phyloP scores from a whole-genome alignment of 805 yeast genomes.

The Yarrowia sp. region DNA sequence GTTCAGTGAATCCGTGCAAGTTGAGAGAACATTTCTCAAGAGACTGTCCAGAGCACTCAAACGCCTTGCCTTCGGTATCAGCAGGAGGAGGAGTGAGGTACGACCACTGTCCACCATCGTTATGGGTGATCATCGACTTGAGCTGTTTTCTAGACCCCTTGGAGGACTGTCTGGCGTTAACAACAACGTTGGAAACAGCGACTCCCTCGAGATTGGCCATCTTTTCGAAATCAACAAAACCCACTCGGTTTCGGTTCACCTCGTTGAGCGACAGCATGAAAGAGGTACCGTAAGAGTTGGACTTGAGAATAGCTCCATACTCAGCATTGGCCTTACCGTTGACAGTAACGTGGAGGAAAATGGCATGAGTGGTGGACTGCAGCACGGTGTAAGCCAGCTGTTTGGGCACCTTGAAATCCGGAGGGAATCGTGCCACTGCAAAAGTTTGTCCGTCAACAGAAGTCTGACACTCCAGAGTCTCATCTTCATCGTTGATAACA shows the following conservation, averaged over 20 bases:
- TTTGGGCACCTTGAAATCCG: slow-evolving; percentile 53
- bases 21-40: slow-evolving; percentile 71
- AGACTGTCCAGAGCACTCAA: slow-evolving; percentile 49
- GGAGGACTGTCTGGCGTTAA: slow-evolving; percentile 49
- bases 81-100: slow-evolving; percentile 64
- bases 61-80: slow-evolving; percentile 60
- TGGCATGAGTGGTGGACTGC: slow-evolving; percentile 65
- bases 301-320: slow-evolving; percentile 77
- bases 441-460: slow-evolving; percentile 74
- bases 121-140: slow-evolving; percentile 73
- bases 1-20: slow-evolving; percentile 86
- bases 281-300: slow-evolving; percentile 88
- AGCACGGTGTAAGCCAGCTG: slow-evolving; percentile 77
- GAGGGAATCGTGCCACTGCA: slow-evolving; percentile 80
- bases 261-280: slow-evolving; percentile 64
- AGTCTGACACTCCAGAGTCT: slow-evolving; percentile 62
- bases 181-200: slow-evolving; percentile 66
- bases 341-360: slow-evolving; percentile 82
- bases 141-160: slow-evolving; percentile 54
- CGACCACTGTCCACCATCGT: slow-evolving; percentile 90
- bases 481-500: slow-evolving; percentile 45
- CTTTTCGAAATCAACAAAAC: slow-evolving; percentile 87
- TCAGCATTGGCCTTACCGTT: slow-evolving; percentile 50
- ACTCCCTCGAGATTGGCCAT: slow-evolving; percentile 84
- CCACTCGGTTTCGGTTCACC: slow-evolving; percentile 71